Percentiles rank a stretch among this genome's conserved stretches.
Evolutionary conservation across 2,329 filamentous ascomycete genomes (phyloP).

Genomic region (Ophiostoma ips): DNA sequence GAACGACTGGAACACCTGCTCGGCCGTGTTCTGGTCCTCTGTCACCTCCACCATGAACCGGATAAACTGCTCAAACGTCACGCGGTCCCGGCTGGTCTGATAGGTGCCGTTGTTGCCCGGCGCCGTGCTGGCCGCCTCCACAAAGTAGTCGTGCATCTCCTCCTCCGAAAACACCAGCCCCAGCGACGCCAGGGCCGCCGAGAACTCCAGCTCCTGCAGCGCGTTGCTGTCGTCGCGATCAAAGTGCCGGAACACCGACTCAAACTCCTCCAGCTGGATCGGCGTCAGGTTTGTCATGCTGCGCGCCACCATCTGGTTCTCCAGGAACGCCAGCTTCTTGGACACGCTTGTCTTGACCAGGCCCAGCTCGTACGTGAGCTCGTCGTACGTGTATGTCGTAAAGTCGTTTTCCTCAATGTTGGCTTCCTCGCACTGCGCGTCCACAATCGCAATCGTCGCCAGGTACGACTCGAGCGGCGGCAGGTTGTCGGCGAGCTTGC

Average conservation of each 20-base stretch:
- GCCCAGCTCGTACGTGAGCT: conserved; percentile 83
- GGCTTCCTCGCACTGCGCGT: conserved; percentile 82
- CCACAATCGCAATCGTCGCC: conserved; percentile 70
- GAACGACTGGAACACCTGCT: conserved; percentile 97
- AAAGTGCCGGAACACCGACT: conserved; percentile 96
- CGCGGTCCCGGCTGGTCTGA: conserved; percentile 44
- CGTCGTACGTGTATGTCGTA: conserved; percentile 97
- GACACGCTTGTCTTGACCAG: conserved; percentile 84
- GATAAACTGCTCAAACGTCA: conserved; percentile 98
- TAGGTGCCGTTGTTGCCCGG: neutral
- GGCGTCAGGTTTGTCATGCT: conserved; percentile 98
- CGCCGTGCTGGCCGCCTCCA: conserved; percentile 55
- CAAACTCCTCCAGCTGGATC: conserved; percentile 96
- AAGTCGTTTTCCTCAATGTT: conserved; percentile 99
- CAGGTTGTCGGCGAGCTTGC: conserved; percentile 71
- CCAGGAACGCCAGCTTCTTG: conserved; percentile 91
- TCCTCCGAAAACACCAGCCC: conserved; percentile 93
- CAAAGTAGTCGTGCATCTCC: conserved; percentile 94
- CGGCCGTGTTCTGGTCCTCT: conserved; percentile 95
- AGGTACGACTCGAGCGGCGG: conserved; percentile 85
- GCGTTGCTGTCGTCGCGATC: conserved; percentile 86
- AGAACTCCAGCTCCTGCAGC: conserved; percentile 87
- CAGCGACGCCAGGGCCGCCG: conserved; percentile 83
- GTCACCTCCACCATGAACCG: conserved; percentile 99
- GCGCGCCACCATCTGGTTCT: conserved; percentile 95